Evolutionary conservation across 2,329 filamentous ascomycete genomes (phyloP).

Genomic region (Penicillium verrucosum): DNA sequence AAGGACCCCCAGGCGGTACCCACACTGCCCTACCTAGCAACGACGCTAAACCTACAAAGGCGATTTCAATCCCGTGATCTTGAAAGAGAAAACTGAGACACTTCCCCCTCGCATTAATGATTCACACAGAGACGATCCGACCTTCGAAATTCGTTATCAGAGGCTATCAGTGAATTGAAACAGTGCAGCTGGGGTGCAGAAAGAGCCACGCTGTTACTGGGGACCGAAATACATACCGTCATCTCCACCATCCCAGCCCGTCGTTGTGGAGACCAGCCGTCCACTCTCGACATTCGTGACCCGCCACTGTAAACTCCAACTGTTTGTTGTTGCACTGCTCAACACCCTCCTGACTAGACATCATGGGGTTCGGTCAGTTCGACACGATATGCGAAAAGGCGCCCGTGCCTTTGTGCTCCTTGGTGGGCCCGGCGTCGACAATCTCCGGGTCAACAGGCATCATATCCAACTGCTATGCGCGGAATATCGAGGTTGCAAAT

Average conservation of each 20-base stretch:
- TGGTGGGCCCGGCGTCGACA: slow-evolving; percentile 65
- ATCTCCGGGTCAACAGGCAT: slow-evolving; percentile 73
- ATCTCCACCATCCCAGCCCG: slow-evolving; percentile 25
- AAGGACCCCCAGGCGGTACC: too few relatives aligned
- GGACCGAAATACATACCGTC: slow-evolving; percentile 7
- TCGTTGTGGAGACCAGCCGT: slow-evolving; percentile 34
- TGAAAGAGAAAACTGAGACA: slow-evolving; percentile 8
- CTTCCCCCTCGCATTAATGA: slow-evolving; percentile 16
- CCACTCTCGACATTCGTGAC: slow-evolving; percentile 22
- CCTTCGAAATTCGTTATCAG: neutral
- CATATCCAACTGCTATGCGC: slow-evolving; percentile 85
- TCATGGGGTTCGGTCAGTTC: slow-evolving; percentile 91
- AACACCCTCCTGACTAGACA: slow-evolving; percentile 28
- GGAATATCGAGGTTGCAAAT: slow-evolving; percentile 93
- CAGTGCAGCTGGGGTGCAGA: neutral
- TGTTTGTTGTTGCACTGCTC: slow-evolving; percentile 18
- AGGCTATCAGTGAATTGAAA: neutral
- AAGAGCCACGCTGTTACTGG: slow-evolving; percentile 4
- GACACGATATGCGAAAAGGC: slow-evolving; percentile 78
- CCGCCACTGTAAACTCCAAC: slow-evolving; percentile 20
- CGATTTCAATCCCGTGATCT: slow-evolving; percentile 29
- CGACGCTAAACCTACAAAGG: slow-evolving; percentile 22
- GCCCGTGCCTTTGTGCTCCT: slow-evolving; percentile 79
- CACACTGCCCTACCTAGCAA: neutral
- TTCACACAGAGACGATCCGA: slow-evolving; percentile 1